phyloP scores from a whole-genome alignment of 2,329 filamentous ascomycete genomes.

The Cadophora gregata region DNA sequence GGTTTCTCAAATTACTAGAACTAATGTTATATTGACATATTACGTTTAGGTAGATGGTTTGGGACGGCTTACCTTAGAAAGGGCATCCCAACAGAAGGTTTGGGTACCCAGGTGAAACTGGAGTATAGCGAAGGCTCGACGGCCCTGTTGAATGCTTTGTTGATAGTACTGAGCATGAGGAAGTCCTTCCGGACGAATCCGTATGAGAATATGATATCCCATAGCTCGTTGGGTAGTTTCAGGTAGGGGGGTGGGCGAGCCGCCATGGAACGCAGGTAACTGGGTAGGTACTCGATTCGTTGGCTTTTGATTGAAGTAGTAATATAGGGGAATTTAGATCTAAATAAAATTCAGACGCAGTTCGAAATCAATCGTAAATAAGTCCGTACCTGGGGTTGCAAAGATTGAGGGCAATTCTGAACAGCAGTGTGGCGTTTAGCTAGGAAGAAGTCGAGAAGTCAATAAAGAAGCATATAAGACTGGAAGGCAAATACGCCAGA shows the following conservation, averaged over 20 bases:
- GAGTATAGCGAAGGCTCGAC: slow-evolving; percentile 23
- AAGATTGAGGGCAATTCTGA: too few species aligned
- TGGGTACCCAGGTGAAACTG: slow-evolving; percentile 24
- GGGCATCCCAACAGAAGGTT: not conserved
- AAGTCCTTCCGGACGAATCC: not conserved
- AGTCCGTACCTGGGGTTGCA: too few species aligned
- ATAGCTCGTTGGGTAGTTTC: slow-evolving; percentile 15
- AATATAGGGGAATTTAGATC: too few species aligned
- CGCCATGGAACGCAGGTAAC: not conserved
- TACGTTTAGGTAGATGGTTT: too few species aligned
- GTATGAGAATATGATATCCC: slow-evolving; percentile 9
- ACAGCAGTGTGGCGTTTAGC: too few species aligned
- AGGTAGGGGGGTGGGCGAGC: not conserved
- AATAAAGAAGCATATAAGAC: not conserved
- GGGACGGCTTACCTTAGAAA: not conserved
- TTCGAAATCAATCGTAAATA: too few species aligned
- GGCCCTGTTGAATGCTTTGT: slow-evolving; percentile 1
- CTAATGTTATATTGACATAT: not conserved
- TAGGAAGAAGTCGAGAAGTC: too few species aligned
- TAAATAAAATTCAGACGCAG: too few species aligned
- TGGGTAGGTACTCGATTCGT: too few species aligned
- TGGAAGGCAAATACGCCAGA: not conserved
- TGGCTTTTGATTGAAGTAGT: too few species aligned
- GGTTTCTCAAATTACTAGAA: not conserved
- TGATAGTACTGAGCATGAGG: not conserved